Conservation (phyloP, 768 basidiomycete species). For the Leccinum fibrillosum region DNA sequence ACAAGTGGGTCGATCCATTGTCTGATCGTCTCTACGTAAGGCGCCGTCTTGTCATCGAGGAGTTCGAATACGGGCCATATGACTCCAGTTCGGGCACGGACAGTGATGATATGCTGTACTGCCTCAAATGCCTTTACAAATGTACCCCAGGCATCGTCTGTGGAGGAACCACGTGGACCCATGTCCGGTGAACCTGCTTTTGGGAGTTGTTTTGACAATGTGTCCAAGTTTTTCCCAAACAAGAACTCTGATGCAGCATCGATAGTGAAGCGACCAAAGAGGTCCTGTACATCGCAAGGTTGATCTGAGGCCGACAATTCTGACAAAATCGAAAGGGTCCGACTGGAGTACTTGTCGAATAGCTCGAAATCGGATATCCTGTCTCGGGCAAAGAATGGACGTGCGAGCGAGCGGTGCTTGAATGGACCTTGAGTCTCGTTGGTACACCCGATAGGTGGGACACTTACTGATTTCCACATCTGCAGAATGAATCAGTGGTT, state of each 20-base stretch:
- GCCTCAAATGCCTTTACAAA: constrained; percentile 45
- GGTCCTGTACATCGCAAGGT: constrained; percentile 64
- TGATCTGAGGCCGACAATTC: constrained; percentile 33
- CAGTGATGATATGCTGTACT: constrained; percentile 34
- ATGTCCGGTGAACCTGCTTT: constrained; percentile 41
- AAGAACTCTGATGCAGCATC: constrained; percentile 74
- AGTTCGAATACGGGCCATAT: constrained; percentile 45
- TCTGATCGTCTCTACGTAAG: constrained; percentile 35
- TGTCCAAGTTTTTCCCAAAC: constrained; percentile 63
- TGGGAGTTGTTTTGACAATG: constrained; percentile 54
- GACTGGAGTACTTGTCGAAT: constrained; percentile 54
- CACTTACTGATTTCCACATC: constrained; percentile 65
- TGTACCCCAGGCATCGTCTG: constrained; percentile 57
- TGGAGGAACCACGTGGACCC: constrained; percentile 59
- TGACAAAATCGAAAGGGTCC: constrained; percentile 50
- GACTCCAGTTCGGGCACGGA: constrained; percentile 34
- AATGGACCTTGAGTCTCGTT: constrained; percentile 5
- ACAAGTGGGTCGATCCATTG: constrained; percentile 63
- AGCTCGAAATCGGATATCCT: constrained; percentile 66
- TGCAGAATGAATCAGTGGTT: constrained; percentile 15
- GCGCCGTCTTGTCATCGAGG: constrained; percentile 34
- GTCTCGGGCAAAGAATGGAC: constrained; percentile 75
- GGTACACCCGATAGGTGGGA: neutral
- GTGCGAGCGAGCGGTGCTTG: constrained; percentile 63
- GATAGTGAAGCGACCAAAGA: constrained; percentile 64